Percentiles rank a stretch among this genome's conserved stretches.
Conservation (phyloP, 2,329 filamentous ascomycete genomes). For the Truncatella angustata region DNA sequence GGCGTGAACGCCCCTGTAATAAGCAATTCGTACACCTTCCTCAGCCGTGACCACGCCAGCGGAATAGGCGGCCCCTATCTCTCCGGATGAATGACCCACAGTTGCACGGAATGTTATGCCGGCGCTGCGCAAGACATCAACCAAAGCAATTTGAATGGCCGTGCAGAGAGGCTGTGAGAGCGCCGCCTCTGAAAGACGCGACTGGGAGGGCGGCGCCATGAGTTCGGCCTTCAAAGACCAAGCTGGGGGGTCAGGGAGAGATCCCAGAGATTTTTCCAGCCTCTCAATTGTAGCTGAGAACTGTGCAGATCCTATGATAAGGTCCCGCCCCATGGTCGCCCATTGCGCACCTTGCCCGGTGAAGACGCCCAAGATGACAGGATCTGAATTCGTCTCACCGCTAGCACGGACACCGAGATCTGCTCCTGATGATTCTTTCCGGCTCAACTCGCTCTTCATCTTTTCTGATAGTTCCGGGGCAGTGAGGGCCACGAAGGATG, state of each 20-base stretch:
- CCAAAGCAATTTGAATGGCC: conserved; percentile 38
- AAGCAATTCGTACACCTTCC: conserved; percentile 29
- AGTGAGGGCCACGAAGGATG: too few species aligned
- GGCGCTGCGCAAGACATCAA: conserved; percentile 33
- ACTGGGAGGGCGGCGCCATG: neutral
- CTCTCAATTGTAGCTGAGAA: too few species aligned
- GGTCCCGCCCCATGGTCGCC: conserved; percentile 29
- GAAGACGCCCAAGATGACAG: conserved; percentile 23
- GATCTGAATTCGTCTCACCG: neutral
- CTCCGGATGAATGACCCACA: conserved; percentile 41
- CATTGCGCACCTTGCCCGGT: conserved; percentile 29
- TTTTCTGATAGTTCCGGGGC: too few species aligned
- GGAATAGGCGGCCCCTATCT: conserved; percentile 42
- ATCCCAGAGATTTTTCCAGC: neutral
- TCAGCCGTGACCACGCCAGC: conserved; percentile 31
- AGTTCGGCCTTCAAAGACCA: conserved; percentile 11
- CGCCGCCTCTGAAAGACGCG: conserved; percentile 16
- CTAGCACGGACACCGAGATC: neutral
- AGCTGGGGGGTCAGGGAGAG: conserved; percentile 1
- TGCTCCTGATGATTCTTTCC: neutral
- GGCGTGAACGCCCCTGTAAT: conserved; percentile 17
- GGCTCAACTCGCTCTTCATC: too few species aligned
- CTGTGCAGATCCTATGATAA: conserved; percentile 10
- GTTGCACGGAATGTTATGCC: conserved; percentile 34
- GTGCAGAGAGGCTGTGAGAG: conserved; percentile 36